phyloP scores from a whole-genome alignment of 1,139 yeast species.

The Chernovozyma sophiae-reginae region DNA sequence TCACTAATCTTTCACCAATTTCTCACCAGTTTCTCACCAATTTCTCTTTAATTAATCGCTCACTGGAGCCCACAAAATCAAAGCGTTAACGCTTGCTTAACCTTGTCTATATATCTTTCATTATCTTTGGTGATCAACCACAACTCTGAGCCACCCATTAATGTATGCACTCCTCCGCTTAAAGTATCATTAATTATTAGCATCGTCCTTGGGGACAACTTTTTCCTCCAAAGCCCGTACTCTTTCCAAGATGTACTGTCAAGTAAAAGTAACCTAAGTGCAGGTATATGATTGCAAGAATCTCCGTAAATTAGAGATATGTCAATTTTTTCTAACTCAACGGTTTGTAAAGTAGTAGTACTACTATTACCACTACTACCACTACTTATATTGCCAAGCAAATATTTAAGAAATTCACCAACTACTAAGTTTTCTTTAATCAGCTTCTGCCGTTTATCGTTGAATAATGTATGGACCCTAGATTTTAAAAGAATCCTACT shows the following conservation, averaged over 20 bases:
- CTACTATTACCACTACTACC: too few relatives aligned
- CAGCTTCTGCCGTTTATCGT: too few relatives aligned
- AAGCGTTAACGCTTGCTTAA: too few relatives aligned
- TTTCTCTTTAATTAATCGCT: too few relatives aligned
- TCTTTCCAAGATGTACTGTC: background rate
- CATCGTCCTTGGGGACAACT: background rate
- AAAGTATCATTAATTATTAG: slow-evolving; percentile 13
- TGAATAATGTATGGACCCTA: background rate
- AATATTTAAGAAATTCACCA: background rate
- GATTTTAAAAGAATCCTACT: background rate
- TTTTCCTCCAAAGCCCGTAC: background rate
- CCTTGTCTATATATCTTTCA: background rate
- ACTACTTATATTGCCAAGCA: too few relatives aligned
- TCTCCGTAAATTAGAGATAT: slow-evolving; percentile 1
- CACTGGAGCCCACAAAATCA: too few relatives aligned
- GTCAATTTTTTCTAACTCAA: slow-evolving; percentile 16
- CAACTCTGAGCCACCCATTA: background rate
- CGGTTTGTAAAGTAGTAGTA: background rate
- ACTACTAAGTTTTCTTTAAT: background rate
- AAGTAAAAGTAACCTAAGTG: background rate
- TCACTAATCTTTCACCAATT: too few relatives aligned
- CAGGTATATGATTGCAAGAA: background rate
- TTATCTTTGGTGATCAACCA: background rate
- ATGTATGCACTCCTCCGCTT: slow-evolving; percentile 11
- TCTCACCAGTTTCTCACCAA: too few relatives aligned